These are phyloP conservation scores for Colletotrichum neosansevieriae DNA, from an alignment of 2,329 filamentous ascomycete genomes.

Conservation along the genomic window DNA sequence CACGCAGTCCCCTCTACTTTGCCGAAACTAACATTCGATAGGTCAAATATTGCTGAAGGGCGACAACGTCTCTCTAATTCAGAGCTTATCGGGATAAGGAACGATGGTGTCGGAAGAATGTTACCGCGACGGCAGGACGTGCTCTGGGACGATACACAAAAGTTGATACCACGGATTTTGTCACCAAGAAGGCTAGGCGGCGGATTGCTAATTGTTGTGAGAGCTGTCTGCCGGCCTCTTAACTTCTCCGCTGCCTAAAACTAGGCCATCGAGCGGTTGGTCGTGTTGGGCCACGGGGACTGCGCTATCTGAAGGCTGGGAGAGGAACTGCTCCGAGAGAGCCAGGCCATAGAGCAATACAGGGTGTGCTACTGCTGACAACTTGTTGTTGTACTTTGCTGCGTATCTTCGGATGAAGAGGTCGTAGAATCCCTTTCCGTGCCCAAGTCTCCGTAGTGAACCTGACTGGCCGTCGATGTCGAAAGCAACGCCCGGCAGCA, in stretches of 20 bases:
- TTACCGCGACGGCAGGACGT: conserved; percentile 9
- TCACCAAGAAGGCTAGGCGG: conserved; percentile 55
- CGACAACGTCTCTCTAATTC: conserved; percentile 88
- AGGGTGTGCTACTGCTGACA: conserved; percentile 46
- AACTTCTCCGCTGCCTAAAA: conserved; percentile 77
- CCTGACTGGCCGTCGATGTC: conserved; percentile 68
- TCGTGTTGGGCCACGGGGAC: conserved; percentile 84
- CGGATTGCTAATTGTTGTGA: conserved; percentile 48
- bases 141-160: conserved; percentile 26
- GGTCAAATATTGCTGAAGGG: conserved; percentile 89
- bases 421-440: conserved; percentile 98
- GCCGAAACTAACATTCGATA: conserved; percentile 52
- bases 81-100: conserved; percentile 72
- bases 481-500: conserved; percentile 95
- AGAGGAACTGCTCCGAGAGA: conserved; percentile 86
- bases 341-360: conserved; percentile 79
- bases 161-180: conserved; percentile 36
- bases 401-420: conserved; percentile 85
- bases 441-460: conserved; percentile 81
- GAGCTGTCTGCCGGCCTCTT: conserved; percentile 48
- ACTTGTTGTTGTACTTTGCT: conserved; percentile 50
- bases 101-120: conserved; percentile 62
- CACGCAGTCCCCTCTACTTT: not conserved
- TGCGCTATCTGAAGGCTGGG: conserved; percentile 65
- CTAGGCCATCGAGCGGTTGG: conserved; percentile 81